phyloP scores from a whole-genome alignment of 1,284 basidiomycete genomes.

The Heterobasidion parviporum region DNA sequence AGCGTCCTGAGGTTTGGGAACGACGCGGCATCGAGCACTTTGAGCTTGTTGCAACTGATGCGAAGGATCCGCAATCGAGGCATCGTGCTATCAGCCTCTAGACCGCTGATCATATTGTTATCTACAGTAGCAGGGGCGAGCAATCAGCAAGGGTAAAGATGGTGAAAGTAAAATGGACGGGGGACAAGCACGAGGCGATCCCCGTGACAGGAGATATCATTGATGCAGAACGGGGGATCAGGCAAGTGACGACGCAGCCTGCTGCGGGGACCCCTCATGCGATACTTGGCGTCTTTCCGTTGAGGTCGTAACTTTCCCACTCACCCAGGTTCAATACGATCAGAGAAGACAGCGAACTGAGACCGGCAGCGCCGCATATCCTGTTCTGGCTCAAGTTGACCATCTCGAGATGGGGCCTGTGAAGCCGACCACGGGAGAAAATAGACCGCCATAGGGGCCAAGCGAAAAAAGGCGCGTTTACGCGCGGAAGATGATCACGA shows the following conservation, averaged over 20 bases:
- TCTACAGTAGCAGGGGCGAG: constrained; percentile 38
- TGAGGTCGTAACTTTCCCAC: constrained; percentile 18
- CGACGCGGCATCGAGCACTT: constrained; percentile 56
- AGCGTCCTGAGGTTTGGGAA: constrained; percentile 80
- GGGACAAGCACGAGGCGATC: background rate
- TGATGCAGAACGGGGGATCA: background rate
- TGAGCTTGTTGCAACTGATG: constrained; percentile 76
- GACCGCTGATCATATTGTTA: constrained; percentile 54
- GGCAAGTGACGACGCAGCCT: background rate
- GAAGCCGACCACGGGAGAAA: background rate
- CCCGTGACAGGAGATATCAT: constrained; percentile 4
- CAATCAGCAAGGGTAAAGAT: constrained; percentile 3
- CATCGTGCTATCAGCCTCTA: constrained; percentile 49
- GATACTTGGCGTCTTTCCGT: background rate
- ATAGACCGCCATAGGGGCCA: too few relatives aligned
- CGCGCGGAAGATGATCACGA: background rate
- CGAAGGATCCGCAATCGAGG: constrained; percentile 76
- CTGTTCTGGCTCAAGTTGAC: constrained; percentile 79
- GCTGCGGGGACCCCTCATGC: too few relatives aligned
- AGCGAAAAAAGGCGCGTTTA: too few relatives aligned
- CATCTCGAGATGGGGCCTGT: constrained; percentile 74
- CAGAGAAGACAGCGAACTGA: constrained; percentile 57
- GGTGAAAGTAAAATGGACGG: background rate
- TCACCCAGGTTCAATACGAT: constrained; percentile 75
- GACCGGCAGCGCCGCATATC: constrained; percentile 50